Conservation (phyloP, 2,329 filamentous ascomycete species). For the Didymella sp. region DNA sequence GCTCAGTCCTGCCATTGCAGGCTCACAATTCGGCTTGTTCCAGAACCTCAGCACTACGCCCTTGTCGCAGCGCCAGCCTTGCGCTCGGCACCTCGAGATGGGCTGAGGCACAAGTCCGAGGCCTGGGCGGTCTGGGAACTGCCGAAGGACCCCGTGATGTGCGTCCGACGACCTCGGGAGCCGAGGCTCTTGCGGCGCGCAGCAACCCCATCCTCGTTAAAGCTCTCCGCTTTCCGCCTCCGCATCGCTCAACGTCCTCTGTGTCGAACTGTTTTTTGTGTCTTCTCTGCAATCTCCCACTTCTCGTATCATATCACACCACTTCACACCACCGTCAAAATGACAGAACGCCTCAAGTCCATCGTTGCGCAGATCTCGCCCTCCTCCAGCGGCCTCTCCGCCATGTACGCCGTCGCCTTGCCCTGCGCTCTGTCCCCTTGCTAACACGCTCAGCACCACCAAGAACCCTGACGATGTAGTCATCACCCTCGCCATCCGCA, state of each 20-base stretch:
- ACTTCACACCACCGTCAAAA: slow-evolving; percentile 23
- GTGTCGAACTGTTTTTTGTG: background rate
- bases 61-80: background rate
- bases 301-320: too few species aligned
- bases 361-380: slow-evolving; percentile 87
- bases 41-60: background rate
- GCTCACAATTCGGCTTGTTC: too few species aligned
- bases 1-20: background rate
- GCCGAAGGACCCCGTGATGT: slow-evolving; percentile 26
- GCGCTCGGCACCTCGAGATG: slow-evolving; percentile 1
- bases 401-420: slow-evolving; percentile 68
- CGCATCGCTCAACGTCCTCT: slow-evolving; percentile 8
- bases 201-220: slow-evolving; percentile 50
- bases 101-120: slow-evolving; percentile 3
- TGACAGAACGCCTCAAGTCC: slow-evolving; percentile 80
- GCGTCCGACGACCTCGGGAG: slow-evolving; percentile 22
- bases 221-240: slow-evolving; percentile 50
- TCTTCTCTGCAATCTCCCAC: too few species aligned
- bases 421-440: background rate
- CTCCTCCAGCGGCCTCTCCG: slow-evolving; percentile 71
- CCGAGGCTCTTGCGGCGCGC: slow-evolving; percentile 54
- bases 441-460: slow-evolving; percentile 67
- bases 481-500: slow-evolving; percentile 90
- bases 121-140: slow-evolving; percentile 12
- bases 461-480: slow-evolving; percentile 97